Evolutionary conservation across 768 basidiomycete species (phyloP), one percentile per base, ranked within the genome.

Genomic region (Boletellus sp.): DNA sequence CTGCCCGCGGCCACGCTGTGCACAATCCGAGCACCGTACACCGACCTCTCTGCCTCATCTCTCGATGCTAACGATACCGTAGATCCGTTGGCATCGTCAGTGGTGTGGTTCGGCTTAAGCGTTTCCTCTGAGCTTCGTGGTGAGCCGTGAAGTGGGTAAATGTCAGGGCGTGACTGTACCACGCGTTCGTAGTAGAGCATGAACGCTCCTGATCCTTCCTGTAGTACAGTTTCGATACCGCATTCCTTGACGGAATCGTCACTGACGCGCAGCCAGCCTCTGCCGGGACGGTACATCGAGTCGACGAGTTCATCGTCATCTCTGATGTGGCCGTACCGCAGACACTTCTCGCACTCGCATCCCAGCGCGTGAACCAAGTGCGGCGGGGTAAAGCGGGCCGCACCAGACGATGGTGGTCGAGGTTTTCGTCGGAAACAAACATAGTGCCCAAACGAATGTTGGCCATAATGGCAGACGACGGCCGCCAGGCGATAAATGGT

Each of bases 141-240:
- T 54, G 73, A 67, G 54, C 48, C 65, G 53, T 60, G 48, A 54
- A 62, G 57, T 31, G 70, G 61, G 56, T 68, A 63, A 50, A 68
- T 55, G 46, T 59, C 69, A 62, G 65, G 62, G 56, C 55, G 65
- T 53, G 69, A 63, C 62, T 66, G 68, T 58, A 70, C 67, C 26
- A 85, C 73, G 39, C 83, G 79, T 74, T 99, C 95, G 60, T 98
- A 99, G 62, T 91, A 98, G 34, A 97, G 76, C 89, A 99, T 90
- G 68, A 97, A 95, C 16, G 75, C 78, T 53, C 81, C 89, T 17
- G 78, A 74, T 45, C 85, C 87, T 75, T 87, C 87, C 62, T 75
- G 71, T 46, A 90, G 68, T 62, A 91, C 90, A 47, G 74, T 72
- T 70, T 87, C 83, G 46, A 93, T 77, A 23, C 85, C 86, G 33